These are phyloP conservation scores for Calonectria naviculata DNA, from an alignment of 2,329 filamentous ascomycete genomes.

Conservation along the genomic window DNA sequence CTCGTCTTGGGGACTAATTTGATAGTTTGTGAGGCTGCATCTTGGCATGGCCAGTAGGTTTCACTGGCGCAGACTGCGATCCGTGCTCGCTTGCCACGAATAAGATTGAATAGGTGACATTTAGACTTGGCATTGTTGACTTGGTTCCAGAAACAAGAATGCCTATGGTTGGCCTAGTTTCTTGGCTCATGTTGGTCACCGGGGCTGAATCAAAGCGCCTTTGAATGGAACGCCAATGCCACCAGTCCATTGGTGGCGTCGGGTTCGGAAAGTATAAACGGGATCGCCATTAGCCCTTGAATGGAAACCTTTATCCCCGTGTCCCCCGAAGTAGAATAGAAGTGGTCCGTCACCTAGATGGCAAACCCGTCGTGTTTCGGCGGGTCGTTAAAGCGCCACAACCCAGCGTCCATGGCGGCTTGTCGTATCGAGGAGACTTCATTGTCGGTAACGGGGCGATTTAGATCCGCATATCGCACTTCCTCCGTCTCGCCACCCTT, in stretches of 20 bases:
- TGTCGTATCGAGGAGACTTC: slow-evolving; percentile 73
- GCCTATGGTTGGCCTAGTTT: not conserved
- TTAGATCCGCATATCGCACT: slow-evolving; percentile 80
- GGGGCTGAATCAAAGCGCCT: not conserved
- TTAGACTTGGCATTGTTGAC: slow-evolving; percentile 25
- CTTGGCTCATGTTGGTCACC: not conserved
- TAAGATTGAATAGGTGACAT: slow-evolving; percentile 8
- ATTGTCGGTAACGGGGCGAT: slow-evolving; percentile 62
- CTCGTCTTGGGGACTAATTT: slow-evolving; percentile 19
- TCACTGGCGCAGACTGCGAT: slow-evolving; percentile 13
- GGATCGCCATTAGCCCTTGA: not conserved
- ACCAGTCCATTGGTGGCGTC: not conserved
- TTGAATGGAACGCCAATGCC: slow-evolving; percentile 2
- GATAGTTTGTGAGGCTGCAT: slow-evolving; percentile 6
- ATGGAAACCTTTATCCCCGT: not conserved
- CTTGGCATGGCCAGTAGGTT: slow-evolving; percentile 23
- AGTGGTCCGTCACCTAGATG: slow-evolving; percentile 46
- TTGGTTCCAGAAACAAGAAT: not conserved
- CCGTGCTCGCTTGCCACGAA: slow-evolving; percentile 33
- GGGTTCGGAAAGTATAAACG: not conserved
- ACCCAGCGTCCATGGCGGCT: slow-evolving; percentile 76
- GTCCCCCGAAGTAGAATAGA: not conserved
- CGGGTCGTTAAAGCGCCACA: slow-evolving; percentile 83
- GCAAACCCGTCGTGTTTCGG: slow-evolving; percentile 63
- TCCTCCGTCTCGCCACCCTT: slow-evolving; percentile 48